phyloP scores from a whole-genome alignment of 768 basidiomycete species.

The Stropharia rugosoannulata region DNA sequence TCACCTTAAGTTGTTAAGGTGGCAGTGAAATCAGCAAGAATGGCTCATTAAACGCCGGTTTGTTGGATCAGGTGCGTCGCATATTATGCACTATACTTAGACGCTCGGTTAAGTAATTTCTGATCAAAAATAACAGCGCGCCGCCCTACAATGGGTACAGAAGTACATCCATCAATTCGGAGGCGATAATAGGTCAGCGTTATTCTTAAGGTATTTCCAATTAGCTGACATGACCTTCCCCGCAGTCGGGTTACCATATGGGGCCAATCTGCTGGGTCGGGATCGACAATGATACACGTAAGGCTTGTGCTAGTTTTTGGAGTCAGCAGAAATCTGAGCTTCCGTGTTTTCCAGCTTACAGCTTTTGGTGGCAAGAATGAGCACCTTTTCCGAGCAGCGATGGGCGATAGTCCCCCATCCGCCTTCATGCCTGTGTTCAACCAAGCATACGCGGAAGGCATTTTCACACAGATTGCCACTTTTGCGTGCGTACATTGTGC shows the following conservation, averaged over 20 bases:
- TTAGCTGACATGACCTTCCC: not conserved
- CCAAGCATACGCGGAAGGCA: constrained; percentile 30
- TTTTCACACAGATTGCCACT: constrained; percentile 34
- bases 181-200: constrained; percentile 32
- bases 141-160: constrained; percentile 38
- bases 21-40: constrained; percentile 30
- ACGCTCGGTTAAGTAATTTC: not conserved
- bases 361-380: constrained; percentile 36
- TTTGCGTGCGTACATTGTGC: constrained; percentile 30
- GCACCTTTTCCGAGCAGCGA: constrained; percentile 39
- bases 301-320: constrained; percentile 1
- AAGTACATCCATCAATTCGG: constrained; percentile 35
- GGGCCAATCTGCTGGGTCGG: constrained; percentile 43
- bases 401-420: constrained; percentile 43
- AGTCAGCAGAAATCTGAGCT: not conserved
- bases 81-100: no score
- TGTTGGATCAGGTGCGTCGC: constrained; percentile 29
- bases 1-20: constrained; percentile 16
- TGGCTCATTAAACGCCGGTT: constrained; percentile 36
- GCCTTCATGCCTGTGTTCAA: constrained; percentile 32
- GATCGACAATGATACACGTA: constrained; percentile 40
- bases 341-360: constrained; percentile 27
- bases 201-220: not conserved
- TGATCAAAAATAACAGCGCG: constrained; percentile 20
- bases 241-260: constrained; percentile 41